A percentile compares a stretch with the other conserved stretches of the same genome.
Evolutionary conservation across 2,329 filamentous ascomycete species (phyloP).

Genomic region (Beauveria sp.): DNA sequence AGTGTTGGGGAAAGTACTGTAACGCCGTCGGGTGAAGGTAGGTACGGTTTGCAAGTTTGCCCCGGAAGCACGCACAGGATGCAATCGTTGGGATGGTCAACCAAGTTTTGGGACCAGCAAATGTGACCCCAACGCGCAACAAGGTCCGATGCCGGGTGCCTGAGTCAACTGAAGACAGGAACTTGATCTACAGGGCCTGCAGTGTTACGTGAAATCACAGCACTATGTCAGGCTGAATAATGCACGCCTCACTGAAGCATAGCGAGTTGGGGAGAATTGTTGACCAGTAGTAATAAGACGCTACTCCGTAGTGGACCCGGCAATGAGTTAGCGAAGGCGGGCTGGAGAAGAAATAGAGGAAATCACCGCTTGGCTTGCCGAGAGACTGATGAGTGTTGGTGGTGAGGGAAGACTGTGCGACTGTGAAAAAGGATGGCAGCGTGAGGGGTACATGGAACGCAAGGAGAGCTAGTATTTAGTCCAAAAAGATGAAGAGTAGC

Average conservation of each 20-base stretch:
- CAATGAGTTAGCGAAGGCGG: not conserved
- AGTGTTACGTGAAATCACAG: not conserved
- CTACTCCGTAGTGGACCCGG: not conserved
- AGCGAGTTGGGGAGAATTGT: not conserved
- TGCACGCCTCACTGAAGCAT: not conserved
- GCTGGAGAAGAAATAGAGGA: no score
- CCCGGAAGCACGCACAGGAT: not conserved
- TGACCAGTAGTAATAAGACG: not conserved
- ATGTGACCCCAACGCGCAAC: not conserved
- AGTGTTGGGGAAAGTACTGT: not conserved
- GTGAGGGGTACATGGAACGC: not conserved
- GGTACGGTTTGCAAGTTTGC: not conserved
- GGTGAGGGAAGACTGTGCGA: not conserved
- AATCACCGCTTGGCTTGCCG: not conserved
- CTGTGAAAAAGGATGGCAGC: not conserved
- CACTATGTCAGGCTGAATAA: no score
- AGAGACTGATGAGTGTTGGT: not conserved
- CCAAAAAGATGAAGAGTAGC: constrained; percentile 12
- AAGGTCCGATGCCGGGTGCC: not conserved
- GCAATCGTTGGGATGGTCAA: not conserved
- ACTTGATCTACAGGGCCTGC: not conserved
- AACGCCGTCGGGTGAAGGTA: not conserved
- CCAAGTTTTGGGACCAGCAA: not conserved
- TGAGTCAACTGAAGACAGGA: not conserved
- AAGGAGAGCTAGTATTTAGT: constrained; percentile 11